A percentile compares a stretch with the other conserved stretches of the same genome.
Evolutionary conservation across 441 rosid species (phyloP).

Genomic region (Syzygium syzygioides): DNA sequence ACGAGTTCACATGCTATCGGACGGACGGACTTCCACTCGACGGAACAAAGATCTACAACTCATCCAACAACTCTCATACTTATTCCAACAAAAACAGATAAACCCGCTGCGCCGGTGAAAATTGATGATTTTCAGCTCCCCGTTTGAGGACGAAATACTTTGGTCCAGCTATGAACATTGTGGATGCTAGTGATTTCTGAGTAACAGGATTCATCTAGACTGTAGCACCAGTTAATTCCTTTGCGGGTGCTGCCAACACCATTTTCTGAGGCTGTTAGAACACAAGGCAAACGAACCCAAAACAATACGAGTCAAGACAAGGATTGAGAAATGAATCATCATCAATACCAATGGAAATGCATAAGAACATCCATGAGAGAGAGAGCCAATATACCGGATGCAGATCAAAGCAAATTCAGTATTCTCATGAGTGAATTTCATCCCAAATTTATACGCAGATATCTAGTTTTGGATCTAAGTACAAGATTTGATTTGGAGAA

Average conservation of each 20-base stretch:
- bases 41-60: background rate
- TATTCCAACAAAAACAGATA: background rate
- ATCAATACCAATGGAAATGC: background rate
- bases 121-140: background rate
- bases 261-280: constrained; percentile 41
- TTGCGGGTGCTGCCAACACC: constrained; percentile 15
- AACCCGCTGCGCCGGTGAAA: background rate
- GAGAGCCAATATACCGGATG: background rate
- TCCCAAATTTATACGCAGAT: background rate
- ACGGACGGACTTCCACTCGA: background rate
- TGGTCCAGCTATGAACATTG: background rate
- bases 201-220: constrained; percentile 17
- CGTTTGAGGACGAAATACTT: background rate
- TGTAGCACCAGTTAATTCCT: constrained; percentile 21
- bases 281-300: background rate
- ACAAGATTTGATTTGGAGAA: background rate
- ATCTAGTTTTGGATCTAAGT: background rate
- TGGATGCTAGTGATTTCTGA: background rate
- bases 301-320: background rate
- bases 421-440: background rate
- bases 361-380: background rate
- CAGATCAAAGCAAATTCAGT: background rate
- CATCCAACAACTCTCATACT: background rate
- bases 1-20: background rate
- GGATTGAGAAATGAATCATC: background rate